Base-by-base conservation (phyloP, 129 eudicot species). In the Chrysanthemum seticuspe region DNA sequence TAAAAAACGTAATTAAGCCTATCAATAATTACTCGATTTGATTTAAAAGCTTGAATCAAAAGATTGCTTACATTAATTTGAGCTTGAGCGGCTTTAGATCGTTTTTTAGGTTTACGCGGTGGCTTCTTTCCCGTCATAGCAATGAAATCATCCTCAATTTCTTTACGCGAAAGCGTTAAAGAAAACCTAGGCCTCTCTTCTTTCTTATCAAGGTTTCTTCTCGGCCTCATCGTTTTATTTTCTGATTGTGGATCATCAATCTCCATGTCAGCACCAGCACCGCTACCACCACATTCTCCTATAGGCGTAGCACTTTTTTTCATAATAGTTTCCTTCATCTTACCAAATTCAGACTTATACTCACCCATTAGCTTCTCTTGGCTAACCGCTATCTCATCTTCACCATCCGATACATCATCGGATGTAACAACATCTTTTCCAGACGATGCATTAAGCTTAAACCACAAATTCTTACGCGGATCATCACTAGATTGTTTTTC, bases 121-220 rank as follows among this genome's bases (percentile, higher is more conserved):
- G 86, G 87, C 63, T 79, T 76, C 63, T 75, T 80, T 3, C 90
- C 88, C 0, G 77, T 79, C 47, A 89, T 67, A 1, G 73, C 81
- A 49, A 79, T 25, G 70, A 82, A 89, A 80, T 92, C 98, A n/a
- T 85, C 88, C 62, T 87, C 96, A 67, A 92, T 92, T 66, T 87
- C 95, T 18, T 75, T 64, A 13, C 81, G 81, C 0, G 91, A 79
- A 3, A 89, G 73, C 29, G 81, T 4, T 36, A 83, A 66, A 0
- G 98, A 85, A 23, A 89, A 89, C 53, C 81, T 92, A 16, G 62
- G 65, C 71, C 89, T 80, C 63, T 84, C 88, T 69, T 76, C 83
- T 62, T 76, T 85, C 78, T 80, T 89, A 62, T 62, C 78, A 7
- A 40, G 83, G 27, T 50, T 79, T 27, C 51, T 75, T 70, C 78